Base-by-base conservation (phyloP, 805 yeast species). In the Saturnispora kantuleensis region DNA sequence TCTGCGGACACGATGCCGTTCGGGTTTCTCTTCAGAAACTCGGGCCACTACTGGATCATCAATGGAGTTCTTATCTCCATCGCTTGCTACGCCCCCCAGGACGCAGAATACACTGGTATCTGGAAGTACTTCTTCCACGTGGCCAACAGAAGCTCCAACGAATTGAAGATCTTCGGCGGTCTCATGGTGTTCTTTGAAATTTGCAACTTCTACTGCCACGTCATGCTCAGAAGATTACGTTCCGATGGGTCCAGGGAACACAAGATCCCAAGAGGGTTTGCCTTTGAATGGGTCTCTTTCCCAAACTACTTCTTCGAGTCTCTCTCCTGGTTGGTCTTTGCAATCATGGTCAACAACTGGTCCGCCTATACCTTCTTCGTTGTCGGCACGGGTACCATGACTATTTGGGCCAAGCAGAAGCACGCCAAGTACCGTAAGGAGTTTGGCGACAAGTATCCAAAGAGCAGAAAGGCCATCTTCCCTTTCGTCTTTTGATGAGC, bases 301-400 rank as follows among this genome's bases (percentile, higher is more conserved):
- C 98, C 98, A 52, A 93, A 93, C 68, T 93, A 93, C 64, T 82
- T 87, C 53, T 90, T 88, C 62, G 98, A 93, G 70, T 67, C 76
- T 37, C 64, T 82, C 53, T 70, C 80, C 1, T 93, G 96, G 96
- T 58, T 81, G 1, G 63, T 73, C 26, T 78, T 81, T 56, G 76
- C 90, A 16, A 47, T 87, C 26, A 68, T 87, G 58, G 80, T 77
- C 54, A 81, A 87, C 50, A 87, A 88, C 66, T 71, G 90, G 75
- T 73, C 88, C 31, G 74, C 90, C 30, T 71, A 79, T 58, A 56
- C 85, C 17, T 93, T 93, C 67, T 67, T 79, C 41, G 54, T 69
- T 15, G 85, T 86, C 40, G 81, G 93, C 40, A 68, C 84, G 11
- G 73, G 63, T 35, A 96, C 93, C 61, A 90, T 93, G 97, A 81